Conservation (phyloP, 83 land plant genomes). For the Isoetes engelmannii region DNA sequence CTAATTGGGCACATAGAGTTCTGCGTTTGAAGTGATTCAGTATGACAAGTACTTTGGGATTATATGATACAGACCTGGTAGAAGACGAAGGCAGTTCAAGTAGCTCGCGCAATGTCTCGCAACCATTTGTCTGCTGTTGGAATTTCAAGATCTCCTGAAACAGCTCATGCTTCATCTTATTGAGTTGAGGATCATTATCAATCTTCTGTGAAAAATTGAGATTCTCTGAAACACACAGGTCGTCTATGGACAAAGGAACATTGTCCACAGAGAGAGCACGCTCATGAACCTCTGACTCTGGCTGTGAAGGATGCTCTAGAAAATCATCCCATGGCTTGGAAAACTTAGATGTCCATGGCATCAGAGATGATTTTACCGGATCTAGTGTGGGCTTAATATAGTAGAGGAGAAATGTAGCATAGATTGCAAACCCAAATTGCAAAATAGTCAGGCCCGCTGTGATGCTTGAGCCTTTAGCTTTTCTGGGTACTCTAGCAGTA, state of each 20-base stretch:
- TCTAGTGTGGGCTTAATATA: background rate
- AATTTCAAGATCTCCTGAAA: constrained; percentile 1
- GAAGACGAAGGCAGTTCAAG: constrained; percentile 11
- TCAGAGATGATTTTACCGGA: background rate
- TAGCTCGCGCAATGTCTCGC: constrained; percentile 16
- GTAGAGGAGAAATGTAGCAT: constrained; percentile 8
- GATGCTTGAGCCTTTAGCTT: background rate
- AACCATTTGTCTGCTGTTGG: constrained; percentile 14
- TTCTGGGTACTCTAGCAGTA: too few species aligned
- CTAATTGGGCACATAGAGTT: constrained; percentile 13
- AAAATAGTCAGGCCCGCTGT: background rate
- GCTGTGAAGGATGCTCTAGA: background rate
- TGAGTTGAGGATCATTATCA: constrained; percentile 3
- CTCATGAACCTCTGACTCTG: background rate
- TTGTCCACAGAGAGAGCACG: too few species aligned
- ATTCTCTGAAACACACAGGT: constrained; percentile 1
- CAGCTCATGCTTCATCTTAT: constrained; percentile 7
- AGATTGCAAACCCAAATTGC: constrained; percentile 1
- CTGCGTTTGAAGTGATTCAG: constrained; percentile 18
- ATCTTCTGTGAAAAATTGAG: constrained; percentile 7
- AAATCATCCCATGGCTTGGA: background rate
- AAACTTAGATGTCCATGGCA: background rate
- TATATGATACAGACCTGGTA: background rate
- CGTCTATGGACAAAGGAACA: background rate
- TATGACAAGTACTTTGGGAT: constrained; percentile 13